phyloP scores from a whole-genome alignment of 345 rosid species.

The Sonneratia caseolaris region DNA sequence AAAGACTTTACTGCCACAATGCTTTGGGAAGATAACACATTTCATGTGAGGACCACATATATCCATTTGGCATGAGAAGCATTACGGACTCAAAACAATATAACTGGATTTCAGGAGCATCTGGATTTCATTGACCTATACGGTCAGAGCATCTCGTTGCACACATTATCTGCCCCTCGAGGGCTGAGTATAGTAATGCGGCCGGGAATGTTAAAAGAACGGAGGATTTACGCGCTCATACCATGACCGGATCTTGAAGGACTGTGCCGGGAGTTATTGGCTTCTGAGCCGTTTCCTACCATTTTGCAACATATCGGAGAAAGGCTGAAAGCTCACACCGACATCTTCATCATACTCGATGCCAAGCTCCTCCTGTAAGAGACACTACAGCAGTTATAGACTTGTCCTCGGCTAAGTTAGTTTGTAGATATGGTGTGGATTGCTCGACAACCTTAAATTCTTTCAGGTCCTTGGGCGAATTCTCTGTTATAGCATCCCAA shows the following conservation, averaged over 20 bases:
- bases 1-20: too few species aligned
- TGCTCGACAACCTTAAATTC: conserved; percentile 57
- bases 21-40: too few species aligned
- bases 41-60: background rate
- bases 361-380: conserved; percentile 79
- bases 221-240: background rate
- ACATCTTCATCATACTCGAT: conserved; percentile 86
- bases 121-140: background rate
- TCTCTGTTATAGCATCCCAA: conserved; percentile 88
- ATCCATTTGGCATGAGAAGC: too few species aligned
- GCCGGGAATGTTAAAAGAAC: background rate
- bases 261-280: conserved; percentile 15
- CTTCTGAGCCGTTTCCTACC: conserved; percentile 49
- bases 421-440: background rate
- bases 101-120: background rate
- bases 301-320: conserved; percentile 42
- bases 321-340: conserved; percentile 55
- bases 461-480: conserved; percentile 65
- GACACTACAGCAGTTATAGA: conserved; percentile 10
- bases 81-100: background rate
- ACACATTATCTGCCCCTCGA: background rate
- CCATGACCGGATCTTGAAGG: background rate
- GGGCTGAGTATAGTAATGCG: background rate
- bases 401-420: background rate
- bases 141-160: background rate